phyloP scores from a whole-genome alignment of 2,329 filamentous ascomycete genomes.

The Beauveria scarabaeidicola region DNA sequence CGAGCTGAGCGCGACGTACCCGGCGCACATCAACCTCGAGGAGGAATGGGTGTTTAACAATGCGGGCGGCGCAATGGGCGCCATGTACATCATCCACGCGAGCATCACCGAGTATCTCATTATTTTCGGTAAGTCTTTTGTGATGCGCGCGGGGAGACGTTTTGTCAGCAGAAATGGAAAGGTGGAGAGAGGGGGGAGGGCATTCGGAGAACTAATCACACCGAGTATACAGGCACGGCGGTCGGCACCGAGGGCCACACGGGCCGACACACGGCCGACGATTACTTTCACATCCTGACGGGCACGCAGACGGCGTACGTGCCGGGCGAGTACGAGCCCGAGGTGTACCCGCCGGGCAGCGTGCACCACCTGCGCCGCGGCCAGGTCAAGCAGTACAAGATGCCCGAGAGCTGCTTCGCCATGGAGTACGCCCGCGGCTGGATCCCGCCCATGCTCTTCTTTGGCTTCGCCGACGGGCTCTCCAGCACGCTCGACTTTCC shows the following conservation, averaged over 20 bases:
- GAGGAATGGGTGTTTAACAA: constrained; percentile 92
- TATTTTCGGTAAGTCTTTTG: constrained; percentile 54
- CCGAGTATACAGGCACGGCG: constrained; percentile 45
- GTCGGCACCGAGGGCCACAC: constrained; percentile 82
- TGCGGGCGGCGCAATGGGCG: constrained; percentile 83
- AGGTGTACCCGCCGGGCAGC: constrained; percentile 60
- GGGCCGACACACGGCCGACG: constrained; percentile 82
- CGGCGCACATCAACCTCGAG: constrained; percentile 53
- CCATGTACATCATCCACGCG: constrained; percentile 83
- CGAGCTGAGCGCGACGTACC: constrained; percentile 49
- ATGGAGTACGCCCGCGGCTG: constrained; percentile 79
- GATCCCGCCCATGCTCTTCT: constrained; percentile 89
- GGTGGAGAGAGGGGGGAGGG: not conserved
- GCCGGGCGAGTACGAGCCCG: constrained; percentile 56
- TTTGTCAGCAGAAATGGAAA: no score
- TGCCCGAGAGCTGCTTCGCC: constrained; percentile 68
- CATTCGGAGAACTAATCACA: not conserved
- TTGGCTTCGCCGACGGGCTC: constrained; percentile 76
- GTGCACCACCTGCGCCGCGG: constrained; percentile 67
- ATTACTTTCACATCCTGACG: constrained; percentile 86
- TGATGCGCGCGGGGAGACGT: not conserved
- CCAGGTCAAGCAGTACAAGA: constrained; percentile 72
- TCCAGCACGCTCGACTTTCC: constrained; percentile 74
- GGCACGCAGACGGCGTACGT: constrained; percentile 72
- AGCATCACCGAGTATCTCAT: constrained; percentile 89